Conservation (phyloP, 2,329 filamentous ascomycete genomes). For the Cladobotryum mycophilum region DNA sequence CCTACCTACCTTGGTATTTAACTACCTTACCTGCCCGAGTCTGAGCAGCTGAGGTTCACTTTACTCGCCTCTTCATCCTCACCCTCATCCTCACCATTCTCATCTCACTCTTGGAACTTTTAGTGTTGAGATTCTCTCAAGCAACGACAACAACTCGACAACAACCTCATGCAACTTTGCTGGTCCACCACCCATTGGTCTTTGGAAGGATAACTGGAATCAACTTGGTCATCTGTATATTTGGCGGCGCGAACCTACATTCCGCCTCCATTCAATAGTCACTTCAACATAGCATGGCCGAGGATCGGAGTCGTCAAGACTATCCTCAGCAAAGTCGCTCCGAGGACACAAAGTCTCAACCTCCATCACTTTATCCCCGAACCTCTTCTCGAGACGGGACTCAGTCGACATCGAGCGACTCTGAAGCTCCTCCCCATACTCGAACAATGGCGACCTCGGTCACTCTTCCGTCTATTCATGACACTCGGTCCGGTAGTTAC, state of each 20-base stretch:
- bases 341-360: constrained; percentile 38
- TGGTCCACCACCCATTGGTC: constrained; percentile 3
- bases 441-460: constrained; percentile 38
- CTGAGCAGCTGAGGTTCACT: too few species aligned
- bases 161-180: constrained; percentile 5
- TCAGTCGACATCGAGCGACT: constrained; percentile 18
- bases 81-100: too few species aligned
- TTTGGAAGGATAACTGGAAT: constrained; percentile 10
- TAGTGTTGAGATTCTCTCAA: too few species aligned
- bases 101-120: too few species aligned
- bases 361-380: constrained; percentile 32
- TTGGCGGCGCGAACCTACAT: constrained; percentile 1
- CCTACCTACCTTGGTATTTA: too few species aligned
- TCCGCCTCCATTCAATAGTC: background rate
- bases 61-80: too few species aligned
- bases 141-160: too few species aligned
- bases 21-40: too few species aligned
- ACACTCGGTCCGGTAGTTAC: constrained; percentile 33
- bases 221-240: constrained; percentile 13
- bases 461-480: constrained; percentile 46
- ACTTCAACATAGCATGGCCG: constrained; percentile 31
- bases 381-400: constrained; percentile 33
- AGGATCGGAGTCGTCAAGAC: constrained; percentile 33
- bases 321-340: constrained; percentile 29
- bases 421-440: constrained; percentile 4